Base-by-base conservation (phyloP, 768 basidiomycete species). In the Leccinum variicolor region DNA sequence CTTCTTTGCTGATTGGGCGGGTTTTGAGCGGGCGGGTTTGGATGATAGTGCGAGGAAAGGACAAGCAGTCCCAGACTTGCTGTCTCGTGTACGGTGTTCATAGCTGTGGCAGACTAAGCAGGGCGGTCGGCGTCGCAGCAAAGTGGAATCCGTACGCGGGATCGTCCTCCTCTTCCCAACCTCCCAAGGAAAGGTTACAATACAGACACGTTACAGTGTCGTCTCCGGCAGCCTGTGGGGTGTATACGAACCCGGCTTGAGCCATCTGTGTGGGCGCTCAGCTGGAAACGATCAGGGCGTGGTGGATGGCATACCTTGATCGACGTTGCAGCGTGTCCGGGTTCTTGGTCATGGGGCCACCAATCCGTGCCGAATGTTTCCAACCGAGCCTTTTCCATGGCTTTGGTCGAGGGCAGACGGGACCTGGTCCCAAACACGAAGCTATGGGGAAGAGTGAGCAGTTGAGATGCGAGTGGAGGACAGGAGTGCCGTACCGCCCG, bases 161-260 rank as follows among this genome's bases (percentile, higher is more conserved):
- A 72, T 95, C 86, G 69, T 98, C 95, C 14, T 83, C 84, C 28
- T 79, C 75, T 45, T 94, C 91, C 95, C 95, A 98, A 1, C 90
- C 92, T 54, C 86, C 85, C 3, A 96, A 81, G 2, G 85, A 80
- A 33, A 87, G 77, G 46, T 86, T 78, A 69, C 95, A 98, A 66
- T 94, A 94, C 5, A 94, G 76, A 72, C 95, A 98, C 1, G 86
- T 86, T 0, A 85, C 92, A 1, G 86, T 83, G 70, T 98, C 95
- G 62, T 92, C 88, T 4, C 81, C 86, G 2, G 76, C 64, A 13
- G 77, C 73, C 55, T 85, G 82, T 2, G 93, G 90, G 1, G 85
- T 86, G 68, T 81, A 92, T 0, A 92, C 81, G 67, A 96, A 97
- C 8, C 95, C 95, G 3, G 94, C 93, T 62, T 83, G 84, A 0